Conservation (phyloP, 768 basidiomycete genomes). For the Termitomyces sp. region DNA sequence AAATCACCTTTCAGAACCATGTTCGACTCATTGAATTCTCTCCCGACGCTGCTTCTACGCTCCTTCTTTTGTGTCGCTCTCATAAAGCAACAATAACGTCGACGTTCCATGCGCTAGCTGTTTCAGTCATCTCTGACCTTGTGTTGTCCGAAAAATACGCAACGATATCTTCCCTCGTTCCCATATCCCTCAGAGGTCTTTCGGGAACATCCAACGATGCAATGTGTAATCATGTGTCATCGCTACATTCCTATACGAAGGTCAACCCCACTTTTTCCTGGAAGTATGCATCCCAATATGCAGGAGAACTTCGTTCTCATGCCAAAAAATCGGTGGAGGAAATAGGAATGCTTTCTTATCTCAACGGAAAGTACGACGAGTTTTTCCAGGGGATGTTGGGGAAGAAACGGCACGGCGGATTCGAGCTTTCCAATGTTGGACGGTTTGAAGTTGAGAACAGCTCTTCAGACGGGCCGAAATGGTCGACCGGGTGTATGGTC, state of each 20-base stretch:
- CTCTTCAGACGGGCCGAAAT: constrained; percentile 4
- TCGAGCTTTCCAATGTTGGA: constrained; percentile 42
- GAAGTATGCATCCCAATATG: constrained; percentile 28
- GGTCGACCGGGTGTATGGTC: constrained; percentile 22
- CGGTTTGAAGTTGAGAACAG: constrained; percentile 17
- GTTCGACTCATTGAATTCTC: constrained; percentile 27
- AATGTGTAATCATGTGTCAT: constrained; percentile 35
- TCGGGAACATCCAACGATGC: constrained; percentile 24
- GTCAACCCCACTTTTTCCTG: constrained; percentile 30
- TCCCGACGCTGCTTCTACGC: constrained; percentile 18
- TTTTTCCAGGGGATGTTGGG: constrained; percentile 30
- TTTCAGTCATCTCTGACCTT: constrained; percentile 26
- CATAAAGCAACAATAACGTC: constrained; percentile 33
- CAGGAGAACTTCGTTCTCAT: constrained; percentile 24
- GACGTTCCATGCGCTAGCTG: constrained; percentile 27
- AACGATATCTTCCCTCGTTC: constrained; percentile 23
- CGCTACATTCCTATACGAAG: constrained; percentile 19
- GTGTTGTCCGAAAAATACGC: constrained; percentile 15
- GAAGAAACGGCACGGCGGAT: constrained; percentile 28
- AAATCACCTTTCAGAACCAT: constrained; percentile 19
- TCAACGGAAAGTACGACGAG: constrained; percentile 29
- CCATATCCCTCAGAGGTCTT: constrained; percentile 33
- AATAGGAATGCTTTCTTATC: constrained; percentile 32
- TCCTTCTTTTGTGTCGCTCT: constrained; percentile 26
- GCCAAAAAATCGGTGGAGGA: constrained; percentile 19